Evolutionary conservation across 192 early-diverging fungal species (phyloP).

Genomic region (Coemansia sp.): DNA sequence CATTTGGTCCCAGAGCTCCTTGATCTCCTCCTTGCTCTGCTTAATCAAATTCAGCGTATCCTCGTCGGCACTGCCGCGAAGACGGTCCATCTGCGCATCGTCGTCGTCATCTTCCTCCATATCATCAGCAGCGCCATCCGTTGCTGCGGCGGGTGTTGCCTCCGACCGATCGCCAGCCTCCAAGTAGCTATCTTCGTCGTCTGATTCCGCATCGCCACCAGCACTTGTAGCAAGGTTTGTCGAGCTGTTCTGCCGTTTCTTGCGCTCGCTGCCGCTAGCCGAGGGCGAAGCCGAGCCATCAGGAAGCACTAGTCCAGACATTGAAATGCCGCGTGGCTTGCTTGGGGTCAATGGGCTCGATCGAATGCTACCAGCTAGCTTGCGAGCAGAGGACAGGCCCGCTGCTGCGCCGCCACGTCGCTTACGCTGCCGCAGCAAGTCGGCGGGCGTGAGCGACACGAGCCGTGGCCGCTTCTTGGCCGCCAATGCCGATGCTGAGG

Average conservation of each 20-base stretch:
- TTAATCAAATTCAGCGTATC: conserved; percentile 23
- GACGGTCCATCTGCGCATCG: background rate
- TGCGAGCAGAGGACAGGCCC: conserved; percentile 10
- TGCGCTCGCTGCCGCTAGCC: background rate
- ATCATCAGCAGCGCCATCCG: background rate
- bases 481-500: background rate
- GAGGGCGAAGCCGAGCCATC: conserved; percentile 3
- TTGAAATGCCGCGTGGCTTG: conserved; percentile 7
- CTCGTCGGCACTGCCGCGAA: background rate
- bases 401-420: conserved; percentile 19
- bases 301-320: background rate
- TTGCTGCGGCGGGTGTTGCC: background rate
- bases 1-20: conserved; percentile 47
- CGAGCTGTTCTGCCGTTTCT: conserved; percentile 5
- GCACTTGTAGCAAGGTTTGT: background rate
- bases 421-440: conserved; percentile 36
- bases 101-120: conserved; percentile 11
- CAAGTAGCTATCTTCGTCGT: background rate
- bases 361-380: conserved; percentile 14
- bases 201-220: background rate
- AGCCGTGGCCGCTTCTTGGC: conserved; percentile 39
- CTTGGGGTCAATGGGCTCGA: conserved; percentile 20
- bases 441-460: conserved; percentile 27
- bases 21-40: conserved; percentile 51
- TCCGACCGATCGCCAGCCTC: background rate